Conservation (phyloP, 202 grass and related monocot species). For the Dendrocalamus latiflorus region DNA sequence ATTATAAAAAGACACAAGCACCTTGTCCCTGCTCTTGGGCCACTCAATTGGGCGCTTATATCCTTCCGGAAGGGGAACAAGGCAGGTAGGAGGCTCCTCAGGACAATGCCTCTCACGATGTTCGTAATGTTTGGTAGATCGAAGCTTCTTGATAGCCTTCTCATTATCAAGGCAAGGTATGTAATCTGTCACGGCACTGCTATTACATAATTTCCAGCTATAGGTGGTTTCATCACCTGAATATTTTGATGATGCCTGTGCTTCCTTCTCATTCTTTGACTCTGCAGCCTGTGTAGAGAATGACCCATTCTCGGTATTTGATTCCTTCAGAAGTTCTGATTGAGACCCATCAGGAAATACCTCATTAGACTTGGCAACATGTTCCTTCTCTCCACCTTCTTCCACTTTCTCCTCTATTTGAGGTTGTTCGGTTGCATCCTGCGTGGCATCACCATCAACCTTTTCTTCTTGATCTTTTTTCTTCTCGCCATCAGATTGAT, state of each 20-base stretch:
- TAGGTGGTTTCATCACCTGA: constrained; percentile 36
- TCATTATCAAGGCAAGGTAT: constrained; percentile 98
- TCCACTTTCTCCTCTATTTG: constrained; percentile 53
- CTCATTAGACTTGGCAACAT: constrained; percentile 34
- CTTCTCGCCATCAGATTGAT: constrained; percentile 24
- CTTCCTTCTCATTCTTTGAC: constrained; percentile 80
- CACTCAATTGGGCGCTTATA: constrained; percentile 70
- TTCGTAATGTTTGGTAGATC: constrained; percentile 82
- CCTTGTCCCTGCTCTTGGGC: constrained; percentile 89
- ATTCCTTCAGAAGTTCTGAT: constrained; percentile 88
- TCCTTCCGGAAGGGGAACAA: constrained; percentile 78
- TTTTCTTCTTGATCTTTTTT: constrained; percentile 36
- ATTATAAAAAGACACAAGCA: constrained; percentile 37
- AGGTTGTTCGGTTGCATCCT: constrained; percentile 27
- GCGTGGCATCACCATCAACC: constrained; percentile 3
- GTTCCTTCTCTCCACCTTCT: constrained; percentile 59
- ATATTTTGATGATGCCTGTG: constrained; percentile 43
- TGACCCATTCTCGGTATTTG: constrained; percentile 61
- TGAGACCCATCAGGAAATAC: constrained; percentile 71
- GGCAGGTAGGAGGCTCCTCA: constrained; percentile 69
- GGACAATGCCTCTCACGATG: constrained; percentile 97
- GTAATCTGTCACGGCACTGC: constrained; percentile 56
- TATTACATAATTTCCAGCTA: constrained; percentile 92
- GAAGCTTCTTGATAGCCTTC: constrained; percentile 87
- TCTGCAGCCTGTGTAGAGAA: constrained; percentile 78